A percentile compares a stretch with the other conserved stretches of the same genome.
phyloP scores from a whole-genome alignment of 306 rosid species.

The Lithocarpus polystachyus region DNA sequence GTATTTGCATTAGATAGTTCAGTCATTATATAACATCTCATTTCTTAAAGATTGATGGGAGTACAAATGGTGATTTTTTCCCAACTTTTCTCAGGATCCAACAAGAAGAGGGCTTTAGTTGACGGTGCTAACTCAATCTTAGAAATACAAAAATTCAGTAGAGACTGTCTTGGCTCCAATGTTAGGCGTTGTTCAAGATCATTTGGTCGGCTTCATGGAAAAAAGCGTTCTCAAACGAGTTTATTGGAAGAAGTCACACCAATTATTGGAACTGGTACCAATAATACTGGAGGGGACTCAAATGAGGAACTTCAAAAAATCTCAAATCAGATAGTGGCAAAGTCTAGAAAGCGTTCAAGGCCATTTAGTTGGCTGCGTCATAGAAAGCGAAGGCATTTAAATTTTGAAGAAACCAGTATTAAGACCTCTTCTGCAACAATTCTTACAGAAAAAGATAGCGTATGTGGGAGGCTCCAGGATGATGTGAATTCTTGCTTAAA shows the following conservation, averaged over 20 bases:
- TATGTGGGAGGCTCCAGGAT: constrained; percentile 26
- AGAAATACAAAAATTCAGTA: constrained; percentile 30
- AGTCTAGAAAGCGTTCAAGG: constrained; percentile 55
- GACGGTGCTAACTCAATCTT: constrained; percentile 21
- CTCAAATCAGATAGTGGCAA: constrained; percentile 24
- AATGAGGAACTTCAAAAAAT: constrained; percentile 24
- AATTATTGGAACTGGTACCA: constrained; percentile 9
- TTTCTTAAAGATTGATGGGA: constrained; percentile 1
- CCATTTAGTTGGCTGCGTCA: constrained; percentile 70
- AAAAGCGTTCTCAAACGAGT: constrained; percentile 15
- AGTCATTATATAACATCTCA: not conserved
- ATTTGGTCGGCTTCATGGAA: constrained; percentile 18
- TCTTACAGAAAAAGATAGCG: constrained; percentile 20
- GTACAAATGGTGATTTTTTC: constrained; percentile 15
- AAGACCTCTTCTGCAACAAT: constrained; percentile 11
- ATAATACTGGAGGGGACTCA: constrained; percentile 13
- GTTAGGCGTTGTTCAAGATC: constrained; percentile 17
- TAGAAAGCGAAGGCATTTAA: constrained; percentile 44
- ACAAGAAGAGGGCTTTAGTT: constrained; percentile 48
- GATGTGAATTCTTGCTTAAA: constrained; percentile 19
- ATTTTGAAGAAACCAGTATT: constrained; percentile 23
- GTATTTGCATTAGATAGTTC: not conserved
- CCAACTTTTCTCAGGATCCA: constrained; percentile 40
- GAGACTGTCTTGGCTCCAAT: constrained; percentile 25
- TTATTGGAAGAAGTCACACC: constrained; percentile 28